Conservation (phyloP, 140 eudicot genomes). For the Oenanthe javanica region DNA sequence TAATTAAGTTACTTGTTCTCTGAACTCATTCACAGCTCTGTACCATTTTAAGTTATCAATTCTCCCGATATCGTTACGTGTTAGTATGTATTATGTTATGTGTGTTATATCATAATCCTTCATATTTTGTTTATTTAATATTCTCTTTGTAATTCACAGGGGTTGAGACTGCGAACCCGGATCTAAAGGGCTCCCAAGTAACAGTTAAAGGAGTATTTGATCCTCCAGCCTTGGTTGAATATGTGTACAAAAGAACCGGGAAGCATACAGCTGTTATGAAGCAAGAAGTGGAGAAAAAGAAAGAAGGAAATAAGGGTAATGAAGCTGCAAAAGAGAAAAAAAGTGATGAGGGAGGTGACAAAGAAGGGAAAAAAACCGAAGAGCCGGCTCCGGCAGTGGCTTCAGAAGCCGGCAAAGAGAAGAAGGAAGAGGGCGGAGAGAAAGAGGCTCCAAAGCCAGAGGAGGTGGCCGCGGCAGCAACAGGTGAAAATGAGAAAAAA, state of each 20-base stretch:
- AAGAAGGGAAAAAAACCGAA: constrained; percentile 20
- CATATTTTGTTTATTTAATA: too few relatives aligned
- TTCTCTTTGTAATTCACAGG: constrained; percentile 27
- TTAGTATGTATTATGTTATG: too few relatives aligned
- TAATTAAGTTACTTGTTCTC: too few relatives aligned
- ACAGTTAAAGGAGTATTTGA: constrained; percentile 62
- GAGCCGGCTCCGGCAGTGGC: not conserved
- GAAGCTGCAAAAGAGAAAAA: constrained; percentile 27
- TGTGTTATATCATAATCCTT: too few relatives aligned
- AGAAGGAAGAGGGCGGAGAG: constrained; percentile 13
- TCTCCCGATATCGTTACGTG: not conserved
- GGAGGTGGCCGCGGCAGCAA: constrained; percentile 1
- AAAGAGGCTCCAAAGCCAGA: constrained; percentile 12
- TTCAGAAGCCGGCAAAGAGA: constrained; percentile 9
- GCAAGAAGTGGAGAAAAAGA: constrained; percentile 52
- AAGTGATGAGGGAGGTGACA: constrained; percentile 18
- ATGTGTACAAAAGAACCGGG: constrained; percentile 60
- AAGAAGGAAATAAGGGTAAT: constrained; percentile 23
- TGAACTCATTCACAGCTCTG: too few relatives aligned
- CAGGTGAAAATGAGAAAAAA: constrained; percentile 24
- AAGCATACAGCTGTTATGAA: constrained; percentile 46
- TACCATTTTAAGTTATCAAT: not conserved
- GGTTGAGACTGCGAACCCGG: constrained; percentile 74
- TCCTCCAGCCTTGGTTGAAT: constrained; percentile 41
- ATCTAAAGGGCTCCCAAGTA: constrained; percentile 73